These are phyloP conservation scores for Tylopilus subfusipes DNA, from an alignment of 768 basidiomycete species.

Conservation along the genomic window DNA sequence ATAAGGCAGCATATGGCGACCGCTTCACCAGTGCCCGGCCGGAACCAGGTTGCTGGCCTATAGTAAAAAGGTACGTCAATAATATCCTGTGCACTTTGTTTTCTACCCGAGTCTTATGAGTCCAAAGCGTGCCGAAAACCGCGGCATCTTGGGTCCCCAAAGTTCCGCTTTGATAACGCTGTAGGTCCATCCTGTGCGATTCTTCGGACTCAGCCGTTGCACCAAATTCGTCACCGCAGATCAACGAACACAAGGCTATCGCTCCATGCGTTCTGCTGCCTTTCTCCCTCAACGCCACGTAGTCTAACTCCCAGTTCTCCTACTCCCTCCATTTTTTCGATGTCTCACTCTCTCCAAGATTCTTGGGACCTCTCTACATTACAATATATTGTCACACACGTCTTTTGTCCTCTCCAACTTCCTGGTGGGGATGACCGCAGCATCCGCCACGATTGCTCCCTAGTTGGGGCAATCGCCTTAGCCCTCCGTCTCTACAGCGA, in stretches of 20 bases:
- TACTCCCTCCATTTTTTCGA: not conserved
- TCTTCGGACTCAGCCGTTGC: constrained; percentile 6
- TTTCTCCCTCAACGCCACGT: not conserved
- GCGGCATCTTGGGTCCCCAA: not conserved
- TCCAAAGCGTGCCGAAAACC: not conserved
- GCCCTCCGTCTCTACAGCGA: constrained; percentile 18
- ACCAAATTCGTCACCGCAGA: not conserved
- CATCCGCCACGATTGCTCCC: constrained; percentile 22
- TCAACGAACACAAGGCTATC: not conserved
- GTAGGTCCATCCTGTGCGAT: constrained; percentile 12
- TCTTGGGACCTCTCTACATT: not conserved
- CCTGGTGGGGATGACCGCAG: constrained; percentile 36
- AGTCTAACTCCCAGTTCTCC: not conserved
- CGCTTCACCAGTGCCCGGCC: too few species aligned
- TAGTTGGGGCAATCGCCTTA: constrained; percentile 22
- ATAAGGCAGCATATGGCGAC: too few species aligned
- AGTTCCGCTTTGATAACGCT: not conserved
- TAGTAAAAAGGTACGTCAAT: not conserved
- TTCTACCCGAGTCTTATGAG: not conserved
- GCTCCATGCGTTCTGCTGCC: not conserved
- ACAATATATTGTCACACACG: constrained; percentile 39
- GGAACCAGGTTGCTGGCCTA: not conserved
- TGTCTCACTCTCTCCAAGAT: constrained; percentile 7
- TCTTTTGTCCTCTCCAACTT: constrained; percentile 42
- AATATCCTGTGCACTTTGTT: too few species aligned